Evolutionary conservation across 2,329 filamentous ascomycete species (phyloP).

Genomic region (Paecilomyces dactylethromorphus): DNA sequence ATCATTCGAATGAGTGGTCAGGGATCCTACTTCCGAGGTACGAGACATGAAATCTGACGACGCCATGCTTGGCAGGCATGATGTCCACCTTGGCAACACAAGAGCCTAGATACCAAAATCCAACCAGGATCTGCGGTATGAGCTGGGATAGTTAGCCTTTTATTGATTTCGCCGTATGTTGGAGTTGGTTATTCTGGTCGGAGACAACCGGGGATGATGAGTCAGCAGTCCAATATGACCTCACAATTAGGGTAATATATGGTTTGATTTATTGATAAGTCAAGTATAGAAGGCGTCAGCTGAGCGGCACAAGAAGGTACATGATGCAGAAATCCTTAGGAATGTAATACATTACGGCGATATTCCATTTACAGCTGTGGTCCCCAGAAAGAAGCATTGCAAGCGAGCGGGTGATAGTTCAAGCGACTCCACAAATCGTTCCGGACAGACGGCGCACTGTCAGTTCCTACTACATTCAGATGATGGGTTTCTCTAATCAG

Average conservation of each 20-base stretch:
- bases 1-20: conserved; percentile 36
- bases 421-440: neutral
- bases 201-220: neutral
- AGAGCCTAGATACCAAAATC: neutral
- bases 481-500: neutral
- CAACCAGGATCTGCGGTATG: neutral
- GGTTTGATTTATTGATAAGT: neutral
- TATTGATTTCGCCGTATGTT: neutral
- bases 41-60: conserved; percentile 17
- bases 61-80: conserved; percentile 19
- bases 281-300: neutral
- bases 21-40: conserved; percentile 35
- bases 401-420: neutral
- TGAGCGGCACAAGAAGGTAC: neutral
- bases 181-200: neutral
- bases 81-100: conserved; percentile 2
- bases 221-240: neutral
- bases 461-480: neutral
- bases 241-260: neutral
- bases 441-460: neutral
- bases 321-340: neutral
- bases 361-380: neutral
- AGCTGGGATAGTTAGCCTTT: neutral
- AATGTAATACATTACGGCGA: neutral
- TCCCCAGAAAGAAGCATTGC: no score